Evolutionary conservation across 768 basidiomycete genomes (phyloP), one percentile per base, ranked within the genome.

Genomic region (Boletus rubroflammeus): DNA sequence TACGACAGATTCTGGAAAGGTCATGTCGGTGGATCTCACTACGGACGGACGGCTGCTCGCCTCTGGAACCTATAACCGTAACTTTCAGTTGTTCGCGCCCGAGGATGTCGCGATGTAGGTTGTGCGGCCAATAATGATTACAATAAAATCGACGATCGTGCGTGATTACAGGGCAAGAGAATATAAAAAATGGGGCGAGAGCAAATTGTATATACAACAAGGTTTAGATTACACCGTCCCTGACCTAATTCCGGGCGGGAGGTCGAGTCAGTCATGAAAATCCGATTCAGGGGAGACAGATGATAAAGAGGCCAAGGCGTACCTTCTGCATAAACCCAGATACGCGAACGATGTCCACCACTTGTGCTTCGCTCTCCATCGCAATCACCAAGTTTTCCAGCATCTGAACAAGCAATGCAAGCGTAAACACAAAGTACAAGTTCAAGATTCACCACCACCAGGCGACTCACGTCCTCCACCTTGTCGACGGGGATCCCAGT

Each of bases 21-120:
- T 98, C 56, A 99, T 98, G 97, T 92, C 90, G 7, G 94, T 98
- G 10, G 97, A 99, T 68, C 78, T 98, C 21, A 84, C 86, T 26
- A 78, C 79, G 50, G 92, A 96, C 68, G 91, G 86, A 13, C 85
- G 84, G 63, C 78, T 91, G 67, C 80, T 97, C 41, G 95, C 86
- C 5, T 89, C 88, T 6, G 94, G 94, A 35, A 94, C 92, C 41
- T 96, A 92, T 70, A 95, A 93, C 72, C 80, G 95, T 55, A 93
- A 90, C 72, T 97, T 93, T 79, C 95, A 98, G 68, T 75, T 98
- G 54, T 98, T 91, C 70, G 84, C 90, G 8, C 86, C 88, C 4
- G 92, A 93, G 61, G 85, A 82, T 64, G 63, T 76, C 43, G 73
- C 63, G 21, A 58, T 67, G 49, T 74, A 67, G 55, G 32, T 42